A percentile compares a stretch with the other conserved stretches of the same genome.
Evolutionary conservation across 2,329 filamentous ascomycete genomes (phyloP).

Genomic region (Tolypocladium amazonense): DNA sequence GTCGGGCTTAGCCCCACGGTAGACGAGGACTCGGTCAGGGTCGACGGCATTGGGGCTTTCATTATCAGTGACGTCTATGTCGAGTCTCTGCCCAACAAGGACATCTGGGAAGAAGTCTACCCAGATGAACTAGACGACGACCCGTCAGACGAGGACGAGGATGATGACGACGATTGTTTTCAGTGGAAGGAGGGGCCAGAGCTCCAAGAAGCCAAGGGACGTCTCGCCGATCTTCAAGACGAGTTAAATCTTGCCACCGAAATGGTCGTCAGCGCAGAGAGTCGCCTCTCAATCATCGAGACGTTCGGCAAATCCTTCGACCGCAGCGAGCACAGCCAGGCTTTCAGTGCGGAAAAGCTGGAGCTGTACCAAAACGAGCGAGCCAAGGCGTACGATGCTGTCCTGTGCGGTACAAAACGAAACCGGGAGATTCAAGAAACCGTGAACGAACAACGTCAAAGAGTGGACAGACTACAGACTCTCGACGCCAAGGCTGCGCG

Average conservation of each 20-base stretch:
- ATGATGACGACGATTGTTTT: conserved; percentile 14
- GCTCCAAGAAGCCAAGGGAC: conserved; percentile 13
- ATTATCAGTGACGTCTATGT: conserved; percentile 49
- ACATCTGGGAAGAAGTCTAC: conserved; percentile 41
- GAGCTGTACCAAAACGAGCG: conserved; percentile 32
- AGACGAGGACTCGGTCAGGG: conserved; percentile 49
- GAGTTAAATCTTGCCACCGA: conserved; percentile 10
- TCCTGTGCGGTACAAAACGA: conserved; percentile 11
- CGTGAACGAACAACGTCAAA: not conserved
- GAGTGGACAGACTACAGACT: conserved; percentile 19
- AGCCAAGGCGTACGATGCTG: conserved; percentile 28
- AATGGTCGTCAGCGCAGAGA: conserved; percentile 12
- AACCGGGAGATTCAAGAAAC: not conserved
- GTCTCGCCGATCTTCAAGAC: conserved; percentile 15
- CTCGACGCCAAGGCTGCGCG: conserved; percentile 14
- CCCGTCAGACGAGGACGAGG: not conserved
- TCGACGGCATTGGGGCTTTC: conserved; percentile 45
- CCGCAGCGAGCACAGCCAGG: conserved; percentile 12
- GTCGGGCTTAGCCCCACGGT: conserved; percentile 43
- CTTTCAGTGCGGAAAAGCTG: conserved; percentile 26
- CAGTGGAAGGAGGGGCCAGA: conserved; percentile 6
- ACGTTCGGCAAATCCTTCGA: conserved; percentile 25
- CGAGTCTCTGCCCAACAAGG: conserved; percentile 41
- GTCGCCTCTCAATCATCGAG: conserved; percentile 30
- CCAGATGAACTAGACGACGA: conserved; percentile 25